Base-by-base conservation (phyloP, 176 grass and related monocot genomes). In the Oryza rufipogon region DNA sequence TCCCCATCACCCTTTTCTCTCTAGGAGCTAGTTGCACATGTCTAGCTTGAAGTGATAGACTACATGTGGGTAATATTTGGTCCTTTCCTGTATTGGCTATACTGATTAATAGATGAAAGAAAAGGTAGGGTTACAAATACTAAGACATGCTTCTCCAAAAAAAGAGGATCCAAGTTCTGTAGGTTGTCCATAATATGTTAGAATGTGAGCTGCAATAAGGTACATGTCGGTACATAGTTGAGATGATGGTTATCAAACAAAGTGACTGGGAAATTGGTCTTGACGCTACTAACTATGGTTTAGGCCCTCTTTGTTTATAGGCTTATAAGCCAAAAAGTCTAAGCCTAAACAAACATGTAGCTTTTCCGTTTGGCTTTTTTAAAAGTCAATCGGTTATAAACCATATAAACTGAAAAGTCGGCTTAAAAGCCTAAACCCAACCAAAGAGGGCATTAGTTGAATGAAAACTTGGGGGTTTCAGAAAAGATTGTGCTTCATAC, bases 191-290 rank as follows among this genome's bases (percentile, higher is more conserved):
- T 66, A 78, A 42, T 78, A 36, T 78, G 12, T 49, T 46, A 42
- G 30, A 58, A 14, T 28, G 4, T 73, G 26, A 58, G 5, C 9
- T 72, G 22, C 56, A 73, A 68, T 72, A 65, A 14, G 47, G 61
- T 46, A 73, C 23, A 20, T 64, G 39, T 19, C 2, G 3, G 32
- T 54, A 36, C 26, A 47, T 19, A 38, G 6, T 73, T 46, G n/a
- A 61, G 5, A 82, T 63, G 68, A 73, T 23, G 69, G 16, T 64
- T 82, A 36, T 17, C 69, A 46, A 45, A 69, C 28, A 64, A 72
- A 14, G 36, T 33, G 32, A 60, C 19, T 17, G 1, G 5, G 4
- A 82, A 3, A 71, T 82, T 46, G 38, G 38, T 45, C 1, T 38
- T 87, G 70, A 33, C 1, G 2, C 39, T 41, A 41, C 58, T 64